Base-by-base conservation (phyloP, 2,329 filamentous ascomycete species). In the Colletotrichum sp. region DNA sequence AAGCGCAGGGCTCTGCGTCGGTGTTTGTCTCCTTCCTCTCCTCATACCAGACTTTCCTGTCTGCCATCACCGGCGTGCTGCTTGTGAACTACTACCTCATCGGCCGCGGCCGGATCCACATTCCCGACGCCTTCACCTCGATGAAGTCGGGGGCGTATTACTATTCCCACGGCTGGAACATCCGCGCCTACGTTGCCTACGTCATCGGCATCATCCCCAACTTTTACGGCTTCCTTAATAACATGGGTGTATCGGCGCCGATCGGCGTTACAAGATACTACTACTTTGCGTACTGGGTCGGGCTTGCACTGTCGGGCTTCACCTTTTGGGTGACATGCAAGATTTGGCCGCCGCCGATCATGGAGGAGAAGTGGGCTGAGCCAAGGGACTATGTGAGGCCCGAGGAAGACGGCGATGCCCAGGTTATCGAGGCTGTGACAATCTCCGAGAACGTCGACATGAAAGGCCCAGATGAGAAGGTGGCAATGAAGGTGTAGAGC, bases 201-300 rank as follows among this genome's bases (percentile, higher is more conserved):
- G 13, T 85, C 2, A 57, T 83, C 38, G 83, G 82, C 16, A 79
- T 85, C n/a, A 78, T 79, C 7, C 83, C 83, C 0, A 85, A 85
- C 58, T 84, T 86, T 62, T 83, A 83, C 59, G 84, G 83, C 1
- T 86, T 86, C 59, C 76, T 86, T 3, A 80, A 82, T 70, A 81
- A 83, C 27, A 82, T 86, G 80, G 84, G 84, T 3, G 82, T 86
- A 6, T 5, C 63, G 0, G 82, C 81, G 0, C 83, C 84, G 2
- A 6, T 80, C 0, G 81, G 80, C 0, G 77, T 83, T 5, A 81
- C 79, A 1, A 78, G 80, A 18, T 90, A 91, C 79, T 91, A 92
- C 76, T 90, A 89, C 74, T 82, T 92, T 29, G 89, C 89, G 1
- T 88, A 87, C 69, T 86, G 87, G 76, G 88, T 90, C 8, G 86